A percentile compares a stretch with the other conserved stretches of the same genome.
Evolutionary conservation across 1,139 yeast species (phyloP).

Genomic region (Pichia sp.): DNA sequence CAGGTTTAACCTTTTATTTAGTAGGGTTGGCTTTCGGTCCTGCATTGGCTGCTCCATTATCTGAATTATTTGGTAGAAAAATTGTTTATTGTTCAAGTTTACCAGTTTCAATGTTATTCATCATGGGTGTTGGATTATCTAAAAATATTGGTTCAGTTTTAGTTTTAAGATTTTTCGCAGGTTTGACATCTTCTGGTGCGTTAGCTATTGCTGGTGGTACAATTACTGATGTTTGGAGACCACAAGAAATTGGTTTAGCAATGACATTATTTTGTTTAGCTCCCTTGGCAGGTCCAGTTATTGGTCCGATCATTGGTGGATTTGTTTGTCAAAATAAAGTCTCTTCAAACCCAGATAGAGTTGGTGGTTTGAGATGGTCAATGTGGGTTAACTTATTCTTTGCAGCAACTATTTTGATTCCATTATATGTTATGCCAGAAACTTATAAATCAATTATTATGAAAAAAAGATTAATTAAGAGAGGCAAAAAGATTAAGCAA

Average conservation of each 20-base stretch:
- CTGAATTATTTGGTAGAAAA: slow-evolving; percentile 69
- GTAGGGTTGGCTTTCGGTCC: slow-evolving; percentile 71
- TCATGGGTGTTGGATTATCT: slow-evolving; percentile 69
- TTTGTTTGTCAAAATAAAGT: slow-evolving; percentile 56
- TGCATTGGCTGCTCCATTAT: slow-evolving; percentile 67
- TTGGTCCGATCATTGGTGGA: slow-evolving; percentile 80
- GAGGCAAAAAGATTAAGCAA: slow-evolving; percentile 45
- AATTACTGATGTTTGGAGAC: slow-evolving; percentile 66
- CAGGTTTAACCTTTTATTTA: slow-evolving; percentile 67
- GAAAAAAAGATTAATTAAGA: slow-evolving; percentile 48
- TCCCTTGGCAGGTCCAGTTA: slow-evolving; percentile 73
- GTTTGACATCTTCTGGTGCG: slow-evolving; percentile 78
- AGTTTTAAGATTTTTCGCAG: slow-evolving; percentile 72
- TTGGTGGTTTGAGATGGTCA: slow-evolving; percentile 65
- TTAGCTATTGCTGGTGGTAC: slow-evolving; percentile 86
- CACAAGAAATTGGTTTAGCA: slow-evolving; percentile 59
- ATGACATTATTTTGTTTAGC: slow-evolving; percentile 65
- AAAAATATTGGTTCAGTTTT: slow-evolving; percentile 51
- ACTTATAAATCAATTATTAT: slow-evolving; percentile 62
- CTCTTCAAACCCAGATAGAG: slow-evolving; percentile 13
- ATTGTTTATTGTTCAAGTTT: slow-evolving; percentile 52
- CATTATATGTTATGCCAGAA: slow-evolving; percentile 56
- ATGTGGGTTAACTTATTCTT: slow-evolving; percentile 72
- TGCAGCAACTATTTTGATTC: slow-evolving; percentile 58
- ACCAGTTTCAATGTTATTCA: slow-evolving; percentile 66